Percentiles rank a stretch among this genome's conserved stretches.
These are phyloP conservation scores for Monosporozyma solicola DNA, from an alignment of 805 yeast species.

Conservation along the genomic window DNA sequence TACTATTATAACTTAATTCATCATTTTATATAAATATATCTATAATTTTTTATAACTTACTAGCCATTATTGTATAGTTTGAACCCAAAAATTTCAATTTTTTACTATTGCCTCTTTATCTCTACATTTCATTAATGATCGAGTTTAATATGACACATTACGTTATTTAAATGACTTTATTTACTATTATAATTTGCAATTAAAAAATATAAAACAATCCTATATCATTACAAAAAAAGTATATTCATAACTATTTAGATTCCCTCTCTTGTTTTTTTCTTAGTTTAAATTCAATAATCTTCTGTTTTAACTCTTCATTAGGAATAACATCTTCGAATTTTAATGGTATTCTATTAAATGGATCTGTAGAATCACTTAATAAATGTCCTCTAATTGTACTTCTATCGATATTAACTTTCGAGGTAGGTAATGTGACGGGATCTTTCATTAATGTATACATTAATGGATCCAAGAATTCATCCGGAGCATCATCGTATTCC, in stretches of 20 bases:
- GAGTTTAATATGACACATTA: background rate
- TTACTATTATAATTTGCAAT: background rate
- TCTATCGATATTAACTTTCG: conserved; percentile 77
- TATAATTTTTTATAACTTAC: conserved; percentile 1
- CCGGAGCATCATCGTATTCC: conserved; percentile 91
- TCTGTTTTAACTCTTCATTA: conserved; percentile 55
- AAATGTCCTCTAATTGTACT: conserved; percentile 89
- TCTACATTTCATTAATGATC: background rate
- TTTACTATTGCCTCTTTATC: background rate
- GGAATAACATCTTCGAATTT: conserved; percentile 82
- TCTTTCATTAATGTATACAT: conserved; percentile 94
- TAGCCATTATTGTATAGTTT: background rate
- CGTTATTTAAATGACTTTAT: background rate
- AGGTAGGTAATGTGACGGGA: conserved; percentile 89
- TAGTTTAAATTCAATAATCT: conserved; percentile 50
- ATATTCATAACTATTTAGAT: background rate
- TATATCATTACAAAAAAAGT: background rate
- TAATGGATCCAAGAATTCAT: conserved; percentile 91
- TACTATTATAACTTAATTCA: background rate
- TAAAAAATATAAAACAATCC: background rate
- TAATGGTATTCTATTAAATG: conserved; percentile 89
- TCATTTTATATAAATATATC: conserved; percentile 1
- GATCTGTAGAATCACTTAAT: conserved; percentile 92
- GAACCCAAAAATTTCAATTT: background rate
- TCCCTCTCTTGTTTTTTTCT: conserved; percentile 31